Evolutionary conservation across 306 rosid species (phyloP).

Genomic region (Citrullus colocynthis): DNA sequence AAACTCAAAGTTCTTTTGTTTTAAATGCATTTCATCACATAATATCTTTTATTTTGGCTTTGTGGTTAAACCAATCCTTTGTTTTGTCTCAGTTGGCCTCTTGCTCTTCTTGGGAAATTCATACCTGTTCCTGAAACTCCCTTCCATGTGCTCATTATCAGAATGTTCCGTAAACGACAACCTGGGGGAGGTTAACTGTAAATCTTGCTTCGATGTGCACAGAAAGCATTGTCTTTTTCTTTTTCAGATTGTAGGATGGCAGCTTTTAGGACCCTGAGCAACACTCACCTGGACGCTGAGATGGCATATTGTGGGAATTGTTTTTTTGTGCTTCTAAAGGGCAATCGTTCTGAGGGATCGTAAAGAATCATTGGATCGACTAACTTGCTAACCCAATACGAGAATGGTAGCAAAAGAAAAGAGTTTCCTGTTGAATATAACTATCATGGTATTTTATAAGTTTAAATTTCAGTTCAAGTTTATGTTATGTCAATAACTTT

Average conservation of each 20-base stretch:
- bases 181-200: constrained; percentile 2
- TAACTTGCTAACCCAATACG: constrained; percentile 8
- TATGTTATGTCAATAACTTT: neutral
- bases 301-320: neutral
- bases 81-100: constrained; percentile 69
- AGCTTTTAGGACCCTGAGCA: neutral
- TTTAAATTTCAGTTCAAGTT: neutral
- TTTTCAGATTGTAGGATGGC: neutral
- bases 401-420: neutral
- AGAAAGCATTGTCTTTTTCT: neutral
- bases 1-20: neutral
- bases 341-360: neutral
- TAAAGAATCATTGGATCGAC: neutral
- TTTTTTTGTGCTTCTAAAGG: neutral
- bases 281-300: neutral
- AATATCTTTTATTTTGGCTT: neutral
- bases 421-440: neutral
- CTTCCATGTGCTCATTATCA: constrained; percentile 7
- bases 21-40: neutral
- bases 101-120: constrained; percentile 62
- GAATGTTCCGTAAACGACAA: neutral
- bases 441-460: neutral
- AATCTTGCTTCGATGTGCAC: neutral
- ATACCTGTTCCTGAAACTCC: constrained; percentile 48
- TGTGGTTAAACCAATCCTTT: neutral